Evolutionary conservation across 2,329 filamentous ascomycete species (phyloP), one percentile per base, ranked within the genome.

Genomic region (Phaeoacremonium minimum): DNA sequence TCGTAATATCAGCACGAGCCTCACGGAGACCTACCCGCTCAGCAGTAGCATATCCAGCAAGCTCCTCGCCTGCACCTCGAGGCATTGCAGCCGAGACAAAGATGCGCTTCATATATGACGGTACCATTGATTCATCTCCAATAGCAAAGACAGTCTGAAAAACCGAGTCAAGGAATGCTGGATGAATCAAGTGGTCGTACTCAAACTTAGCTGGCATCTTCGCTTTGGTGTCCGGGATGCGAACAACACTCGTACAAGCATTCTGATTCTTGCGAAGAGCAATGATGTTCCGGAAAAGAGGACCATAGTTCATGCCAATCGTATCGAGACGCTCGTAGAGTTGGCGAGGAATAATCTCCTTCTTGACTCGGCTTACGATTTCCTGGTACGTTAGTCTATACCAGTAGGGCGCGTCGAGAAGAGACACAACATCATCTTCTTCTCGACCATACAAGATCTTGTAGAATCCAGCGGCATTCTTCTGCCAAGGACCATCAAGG

Each of bases 101-200:
- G 5, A 76, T 48, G 22, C 61, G 67, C 5, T 61, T 53, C 29
- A 74, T 60, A 14, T 53, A 62, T 0, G 65, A 66, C 0, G 73
- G 72, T 0, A 76, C 64, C 70, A 75, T 76, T 3, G 69, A 60
- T 8, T 56, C 53, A 4, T 58, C 55, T 5, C 65, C 58, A 4
- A 74, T 55, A 6, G 63, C 60, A 34, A 78, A 67, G 1, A 72
- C 57, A 1, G 65, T 64, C 37, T 80, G 76, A 16, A 80, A 67
- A 51, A 78, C 67, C 4, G 69, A 56, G 44, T 80, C 76, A 11
- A 80, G 57, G 0, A 75, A 77, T 4, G 71, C 66, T 0, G 76
- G 76, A 43, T 80, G 76, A n/a, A 80, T 64, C 5, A 77, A 38
- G 43, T 77, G 71, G 4, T 66, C 58, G 41, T 67, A 77, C 47